Base-by-base conservation (phyloP, 139 green algal species). In the Nannochloris sp. region DNA sequence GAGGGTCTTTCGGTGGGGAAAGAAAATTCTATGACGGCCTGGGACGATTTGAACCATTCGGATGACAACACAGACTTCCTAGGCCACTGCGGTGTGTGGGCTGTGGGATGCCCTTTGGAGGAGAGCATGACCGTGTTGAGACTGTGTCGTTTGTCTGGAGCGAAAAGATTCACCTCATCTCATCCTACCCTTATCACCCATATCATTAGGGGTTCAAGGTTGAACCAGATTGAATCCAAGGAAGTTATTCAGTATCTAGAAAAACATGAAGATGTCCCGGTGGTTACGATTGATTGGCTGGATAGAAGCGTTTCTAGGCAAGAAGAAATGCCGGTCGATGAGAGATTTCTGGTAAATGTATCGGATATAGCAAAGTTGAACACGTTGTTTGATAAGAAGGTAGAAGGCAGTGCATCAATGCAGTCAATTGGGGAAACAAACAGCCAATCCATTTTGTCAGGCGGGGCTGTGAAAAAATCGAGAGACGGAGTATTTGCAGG, bases 261-360 rank as follows among this genome's bases (percentile, higher is more conserved):
- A 31, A 29, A 44, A 6, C 29, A 76, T 65, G 40, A 51, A 9
- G 21, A 49, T 6, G 62, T 70, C 12, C 14, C 44, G 16, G 18
- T 75, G n/a, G 67, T 81, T 9, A 44, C 25, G 4, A 37, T 76
- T 25, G 68, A 78, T 27, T 82, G 75, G 75, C 60, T 82, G 25
- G 62, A 68, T 11, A 25, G 66, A 24, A 72, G 66, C 48, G n/a
- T 24, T 23, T 7, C 19, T 21, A 44, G 34, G 21, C 11, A 31
- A 16, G 4, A 48, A 55, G 16, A 3, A 36, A 48, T 67, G 25
- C 48, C 55, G 14, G 50, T 9, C 8, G 61, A 44, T 58, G 62
- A 63, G 23, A 43, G 23, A 18, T 75, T 58, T 57, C 25, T 16
- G 23, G 9, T 62, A 5, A 23, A 40, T 15, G 6, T 36, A 11